Evolutionary conservation across 306 rosid species (phyloP).

Genomic region (Cucumis cinereus): DNA sequence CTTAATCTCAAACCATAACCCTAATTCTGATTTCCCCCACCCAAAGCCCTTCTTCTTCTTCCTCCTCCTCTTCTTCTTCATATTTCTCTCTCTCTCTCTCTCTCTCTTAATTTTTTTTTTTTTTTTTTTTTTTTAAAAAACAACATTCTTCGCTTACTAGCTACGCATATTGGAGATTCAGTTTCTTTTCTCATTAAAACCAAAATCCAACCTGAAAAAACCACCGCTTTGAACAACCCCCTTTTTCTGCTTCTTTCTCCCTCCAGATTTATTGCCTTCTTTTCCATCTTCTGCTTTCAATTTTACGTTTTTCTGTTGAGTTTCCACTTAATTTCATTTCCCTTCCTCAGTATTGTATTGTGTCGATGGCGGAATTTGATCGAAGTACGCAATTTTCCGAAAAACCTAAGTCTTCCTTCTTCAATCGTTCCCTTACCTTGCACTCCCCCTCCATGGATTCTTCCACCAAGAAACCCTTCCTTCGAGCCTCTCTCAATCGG

Average conservation of each 20-base stretch:
- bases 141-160: conserved; percentile 18
- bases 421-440: conserved; percentile 57
- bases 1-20: not conserved
- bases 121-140: no score
- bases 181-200: not conserved
- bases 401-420: conserved; percentile 40
- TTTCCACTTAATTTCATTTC: not conserved
- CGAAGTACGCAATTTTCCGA: conserved; percentile 23
- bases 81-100: not conserved
- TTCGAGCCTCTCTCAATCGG: conserved; percentile 32
- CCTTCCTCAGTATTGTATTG: not conserved
- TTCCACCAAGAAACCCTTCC: conserved; percentile 25
- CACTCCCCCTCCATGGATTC: conserved; percentile 20
- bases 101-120: no score
- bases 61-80: not conserved
- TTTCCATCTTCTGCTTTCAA: not conserved
- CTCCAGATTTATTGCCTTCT: not conserved
- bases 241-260: not conserved
- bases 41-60: not conserved
- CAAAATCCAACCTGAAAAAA: conserved; percentile 8
- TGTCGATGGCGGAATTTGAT: conserved; percentile 35
- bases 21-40: not conserved
- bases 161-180: not conserved
- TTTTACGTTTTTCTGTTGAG: not conserved
- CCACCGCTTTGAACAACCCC: not conserved